phyloP scores from a whole-genome alignment of 73 alveolate species.

The Durusdinium trenchii region DNA sequence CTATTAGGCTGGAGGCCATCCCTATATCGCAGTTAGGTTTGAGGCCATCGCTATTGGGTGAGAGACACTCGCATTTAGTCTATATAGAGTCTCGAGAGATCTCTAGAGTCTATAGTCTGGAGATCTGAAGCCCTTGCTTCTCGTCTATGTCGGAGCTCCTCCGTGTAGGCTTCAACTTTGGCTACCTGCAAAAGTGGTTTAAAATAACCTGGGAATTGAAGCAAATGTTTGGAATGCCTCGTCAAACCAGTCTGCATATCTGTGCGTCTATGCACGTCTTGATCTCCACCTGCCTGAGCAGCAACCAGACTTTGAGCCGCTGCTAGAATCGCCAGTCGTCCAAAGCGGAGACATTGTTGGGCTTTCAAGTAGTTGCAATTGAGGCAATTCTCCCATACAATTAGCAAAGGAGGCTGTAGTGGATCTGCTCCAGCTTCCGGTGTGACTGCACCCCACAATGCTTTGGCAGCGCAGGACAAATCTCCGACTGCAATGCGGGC shows the following conservation, averaged over 20 bases:
- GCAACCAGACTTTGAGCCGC: neutral
- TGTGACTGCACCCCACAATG: slow-evolving; percentile 4
- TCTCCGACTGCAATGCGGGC: slow-evolving; percentile 38
- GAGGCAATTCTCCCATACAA: slow-evolving; percentile 64
- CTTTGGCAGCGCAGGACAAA: slow-evolving; percentile 40
- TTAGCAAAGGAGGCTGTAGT: slow-evolving; percentile 27
- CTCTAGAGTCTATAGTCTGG: no score
- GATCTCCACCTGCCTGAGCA: slow-evolving; percentile 41
- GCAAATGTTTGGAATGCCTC: neutral
- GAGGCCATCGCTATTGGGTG: no score
- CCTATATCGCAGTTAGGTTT: no score
- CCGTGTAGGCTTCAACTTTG: slow-evolving; percentile 9
- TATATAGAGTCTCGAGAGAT: no score
- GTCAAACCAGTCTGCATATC: no score
- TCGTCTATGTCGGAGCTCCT: slow-evolving; percentile 25
- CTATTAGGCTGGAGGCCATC: no score
- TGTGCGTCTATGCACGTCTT: no score
- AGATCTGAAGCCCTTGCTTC: neutral
- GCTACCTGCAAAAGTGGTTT: slow-evolving; percentile 1
- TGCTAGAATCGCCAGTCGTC: slow-evolving; percentile 43
- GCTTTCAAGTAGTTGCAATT: slow-evolving; percentile 52
- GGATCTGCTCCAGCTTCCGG: slow-evolving; percentile 49
- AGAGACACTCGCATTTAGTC: no score
- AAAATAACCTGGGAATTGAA: neutral
- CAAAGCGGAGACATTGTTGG: slow-evolving; percentile 55